A percentile compares a stretch with the other conserved stretches of the same genome.
Conservation (phyloP, 192 early-diverging fungal species). For the Backusella tarrabulga region DNA sequence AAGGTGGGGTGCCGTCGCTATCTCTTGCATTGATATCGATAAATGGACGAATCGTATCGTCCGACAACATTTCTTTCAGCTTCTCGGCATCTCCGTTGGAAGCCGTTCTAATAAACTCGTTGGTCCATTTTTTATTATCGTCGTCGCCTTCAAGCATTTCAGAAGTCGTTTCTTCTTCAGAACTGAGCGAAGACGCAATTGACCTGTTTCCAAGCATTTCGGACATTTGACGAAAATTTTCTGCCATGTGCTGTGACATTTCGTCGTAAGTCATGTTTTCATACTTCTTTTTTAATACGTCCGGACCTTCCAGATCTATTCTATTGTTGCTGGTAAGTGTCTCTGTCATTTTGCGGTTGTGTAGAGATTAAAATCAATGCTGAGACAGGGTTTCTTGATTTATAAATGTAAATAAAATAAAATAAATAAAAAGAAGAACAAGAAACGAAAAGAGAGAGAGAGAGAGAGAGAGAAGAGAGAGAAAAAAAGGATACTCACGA, state of each 20-base stretch:
- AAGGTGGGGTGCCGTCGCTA: constrained; percentile 81
- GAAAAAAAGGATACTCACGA: not conserved
- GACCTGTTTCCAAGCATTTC: constrained; percentile 20
- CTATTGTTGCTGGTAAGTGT: not conserved
- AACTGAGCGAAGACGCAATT: constrained; percentile 1
- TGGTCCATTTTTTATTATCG: constrained; percentile 42
- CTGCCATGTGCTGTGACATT: constrained; percentile 31
- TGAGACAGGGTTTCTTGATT: not conserved
- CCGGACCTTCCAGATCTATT: constrained; percentile 1
- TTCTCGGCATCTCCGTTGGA: constrained; percentile 63
- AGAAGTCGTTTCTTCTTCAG: not conserved
- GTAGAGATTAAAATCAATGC: not conserved
- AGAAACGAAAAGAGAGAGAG: not conserved
- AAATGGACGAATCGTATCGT: constrained; percentile 31
- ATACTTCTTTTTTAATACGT: constrained; percentile 21
- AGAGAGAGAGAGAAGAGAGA: not conserved
- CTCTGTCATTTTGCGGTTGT: not conserved
- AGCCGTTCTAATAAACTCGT: constrained; percentile 62
- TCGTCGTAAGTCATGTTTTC: constrained; percentile 39
- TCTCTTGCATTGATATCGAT: constrained; percentile 83
- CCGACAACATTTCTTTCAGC: constrained; percentile 16
- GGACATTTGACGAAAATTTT: constrained; percentile 30
- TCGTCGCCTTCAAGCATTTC: not conserved
- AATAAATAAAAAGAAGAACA: not conserved
- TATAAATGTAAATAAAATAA: not conserved